phyloP scores from a whole-genome alignment of 2,329 filamentous ascomycete species.

The Chalara sp. region DNA sequence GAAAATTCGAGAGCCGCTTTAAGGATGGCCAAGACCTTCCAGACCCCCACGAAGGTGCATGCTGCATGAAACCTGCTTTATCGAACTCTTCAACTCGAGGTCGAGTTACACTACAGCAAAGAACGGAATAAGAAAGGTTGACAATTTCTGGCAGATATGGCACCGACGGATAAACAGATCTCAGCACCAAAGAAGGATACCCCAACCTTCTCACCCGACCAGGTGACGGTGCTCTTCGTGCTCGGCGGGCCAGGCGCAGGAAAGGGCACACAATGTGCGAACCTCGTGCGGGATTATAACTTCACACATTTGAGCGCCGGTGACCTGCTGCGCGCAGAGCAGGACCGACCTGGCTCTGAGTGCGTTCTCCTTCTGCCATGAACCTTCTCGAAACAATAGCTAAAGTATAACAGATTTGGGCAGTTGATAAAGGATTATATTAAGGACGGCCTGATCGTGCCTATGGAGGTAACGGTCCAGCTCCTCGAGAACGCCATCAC shows the following conservation, averaged over 20 bases:
- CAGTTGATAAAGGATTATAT: constrained; percentile 91
- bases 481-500: constrained; percentile 92
- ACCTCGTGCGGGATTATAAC: constrained; percentile 78
- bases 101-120: too few species aligned
- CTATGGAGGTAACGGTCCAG: constrained; percentile 96
- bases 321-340: constrained; percentile 88
- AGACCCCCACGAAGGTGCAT: too few species aligned
- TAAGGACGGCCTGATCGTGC: constrained; percentile 89
- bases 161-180: constrained; percentile 28
- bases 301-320: constrained; percentile 93
- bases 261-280: constrained; percentile 92
- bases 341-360: constrained; percentile 75
- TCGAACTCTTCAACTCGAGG: too few species aligned
- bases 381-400: background rate
- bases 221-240: constrained; percentile 92
- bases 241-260: constrained; percentile 93
- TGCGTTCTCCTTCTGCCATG: background rate
- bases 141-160: constrained; percentile 5
- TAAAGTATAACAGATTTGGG: constrained; percentile 51
- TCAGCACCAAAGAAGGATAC: constrained; percentile 44
- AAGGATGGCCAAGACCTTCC: constrained; percentile 4
- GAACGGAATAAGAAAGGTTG: too few species aligned
- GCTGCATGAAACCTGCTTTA: too few species aligned
- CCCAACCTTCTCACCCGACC: constrained; percentile 66
- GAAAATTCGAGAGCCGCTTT: constrained; percentile 22